Evolutionary conservation across 2,329 filamentous ascomycete genomes (phyloP), one percentile per base, ranked within the genome.

Genomic region (Hypoxylon sp.): DNA sequence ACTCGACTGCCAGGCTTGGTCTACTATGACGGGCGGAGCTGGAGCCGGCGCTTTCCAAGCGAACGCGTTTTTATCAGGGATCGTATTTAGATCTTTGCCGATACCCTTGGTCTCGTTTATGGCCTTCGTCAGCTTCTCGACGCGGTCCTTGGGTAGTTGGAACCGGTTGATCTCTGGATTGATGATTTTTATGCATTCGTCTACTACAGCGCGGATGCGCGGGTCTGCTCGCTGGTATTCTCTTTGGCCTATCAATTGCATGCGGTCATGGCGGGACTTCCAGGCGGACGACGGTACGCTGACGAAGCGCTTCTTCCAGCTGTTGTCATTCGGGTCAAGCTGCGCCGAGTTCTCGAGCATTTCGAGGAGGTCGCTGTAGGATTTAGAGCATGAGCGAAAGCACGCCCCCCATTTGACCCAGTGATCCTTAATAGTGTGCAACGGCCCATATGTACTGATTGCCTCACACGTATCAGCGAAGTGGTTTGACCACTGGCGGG

Each of bases 141-240:
- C 3, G 17, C 7, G 28, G 5, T 30, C 6, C 28, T 30, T 6
- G 28, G 28, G 28, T 30, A 30, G 28, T 30, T 30, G 5, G 6
- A 30, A 7, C 28, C 6, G 5, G 28, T 1, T 30, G 2, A 30
- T 30, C 28, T 30, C 5, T 30, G 28, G 5, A 10, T 23, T 28
- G 10, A 65, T 19, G 17, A 65, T 43, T 1, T 4, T 0, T 23
- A 71, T 34, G 52, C 58, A 72, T 9, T 72, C 67, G 38, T 76
- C 73, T 1, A 78, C 36, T 1, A 65, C 60, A 0, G 32, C 9
- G 5, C 74, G 76, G 30, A 78, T 68, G 10, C 65, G 68, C 3
- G 58, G 58, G 36, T 72, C 65, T 2, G 65, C 28, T n/a, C 49
- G 49, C 1, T 25, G n/a, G 30, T 75, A 77, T 45, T 76, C 72